Base-by-base conservation (phyloP, 2,329 filamentous ascomycete genomes). In the Paecilomyces formosus region DNA sequence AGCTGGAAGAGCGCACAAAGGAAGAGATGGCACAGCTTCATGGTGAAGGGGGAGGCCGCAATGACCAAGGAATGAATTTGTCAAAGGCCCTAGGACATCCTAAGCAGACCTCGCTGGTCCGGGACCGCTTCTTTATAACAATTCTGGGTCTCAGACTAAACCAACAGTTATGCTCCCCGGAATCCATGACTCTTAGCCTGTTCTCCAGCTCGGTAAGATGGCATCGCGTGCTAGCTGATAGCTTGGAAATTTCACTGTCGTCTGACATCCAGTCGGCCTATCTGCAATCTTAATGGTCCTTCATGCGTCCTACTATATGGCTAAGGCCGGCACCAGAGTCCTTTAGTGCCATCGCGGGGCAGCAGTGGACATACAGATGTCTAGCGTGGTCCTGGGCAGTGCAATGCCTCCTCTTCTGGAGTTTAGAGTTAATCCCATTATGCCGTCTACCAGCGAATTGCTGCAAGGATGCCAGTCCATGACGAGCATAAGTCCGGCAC, bases 21-120 rank as follows among this genome's bases (percentile, higher is more conserved):
- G 57, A 61, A 57, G 45, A 74, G 59, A 53, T 62, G 57, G 58
- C 58, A 64, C 26, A 68, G 61, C 62, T 69, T 64, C 70, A 74
- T 74, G 39, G 30, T 70, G 64, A 62, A 55, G 57, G 45, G n/a
- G 39, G n/a, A 6, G 8, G 39, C 15, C 18, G 5, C 39, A 45
- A n/a, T 45, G 15, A 45, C 39, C 18, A 45, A 45, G 39, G 39
- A 45, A 18, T n/a, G 39, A 45, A 45, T 45, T 18, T 45, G n/a
- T 6, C 39, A 9, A 45, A 45, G n/a, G 39, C 39, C 39, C 39
- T 45, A 45, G 39, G 39, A 45, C 39, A 45, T 45, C 4, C n/a
- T 18, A n/a, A 45, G 9, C n/a, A 13, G 55, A 53, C 39, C n/a
- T 21, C 13, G 39, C 15, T 18, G 39, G 39, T 21, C 39, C 39